Evolutionary conservation across 2,329 filamentous ascomycete species (phyloP).

Genomic region (Penicillium verrucosum): DNA sequence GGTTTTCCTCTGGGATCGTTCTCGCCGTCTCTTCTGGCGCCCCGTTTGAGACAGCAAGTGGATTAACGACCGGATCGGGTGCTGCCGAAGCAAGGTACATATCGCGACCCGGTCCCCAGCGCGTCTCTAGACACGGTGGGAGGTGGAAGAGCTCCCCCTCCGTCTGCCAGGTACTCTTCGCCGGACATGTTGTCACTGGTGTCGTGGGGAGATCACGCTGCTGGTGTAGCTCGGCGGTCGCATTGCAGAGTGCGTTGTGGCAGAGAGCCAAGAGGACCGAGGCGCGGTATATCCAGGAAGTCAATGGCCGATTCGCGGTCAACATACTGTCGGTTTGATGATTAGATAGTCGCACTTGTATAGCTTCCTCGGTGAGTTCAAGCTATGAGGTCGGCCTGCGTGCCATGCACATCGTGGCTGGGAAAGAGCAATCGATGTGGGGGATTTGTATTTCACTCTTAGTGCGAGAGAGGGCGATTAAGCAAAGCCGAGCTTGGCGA

Average conservation of each 20-base stretch:
- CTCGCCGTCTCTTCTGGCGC: not conserved
- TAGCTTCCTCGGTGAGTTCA: constrained; percentile 6
- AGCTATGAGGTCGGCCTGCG: not conserved
- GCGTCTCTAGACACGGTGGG: constrained; percentile 16
- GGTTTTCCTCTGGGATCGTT: not conserved
- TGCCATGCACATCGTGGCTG: constrained; percentile 15
- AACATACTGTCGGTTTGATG: constrained; percentile 12
- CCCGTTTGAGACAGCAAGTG: not conserved
- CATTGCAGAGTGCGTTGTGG: constrained; percentile 2
- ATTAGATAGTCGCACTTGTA: not conserved
- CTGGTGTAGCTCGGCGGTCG: constrained; percentile 1
- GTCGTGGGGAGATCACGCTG: not conserved
- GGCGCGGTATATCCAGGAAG: constrained; percentile 5
- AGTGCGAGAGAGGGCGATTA: not conserved
- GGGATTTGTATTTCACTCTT: not conserved
- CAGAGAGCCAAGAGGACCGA: constrained; percentile 9
- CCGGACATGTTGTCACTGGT: constrained; percentile 11
- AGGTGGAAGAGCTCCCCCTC: constrained; percentile 17
- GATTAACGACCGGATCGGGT: not conserved
- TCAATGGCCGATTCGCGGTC: constrained; percentile 10
- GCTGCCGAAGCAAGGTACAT: not conserved
- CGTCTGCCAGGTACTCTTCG: constrained; percentile 12
- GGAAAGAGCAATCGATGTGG: constrained; percentile 10
- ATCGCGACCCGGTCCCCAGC: constrained; percentile 6
- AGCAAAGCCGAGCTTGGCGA: not conserved